Base-by-base conservation (phyloP, 805 yeast genomes). In the Candida xyloterini region DNA sequence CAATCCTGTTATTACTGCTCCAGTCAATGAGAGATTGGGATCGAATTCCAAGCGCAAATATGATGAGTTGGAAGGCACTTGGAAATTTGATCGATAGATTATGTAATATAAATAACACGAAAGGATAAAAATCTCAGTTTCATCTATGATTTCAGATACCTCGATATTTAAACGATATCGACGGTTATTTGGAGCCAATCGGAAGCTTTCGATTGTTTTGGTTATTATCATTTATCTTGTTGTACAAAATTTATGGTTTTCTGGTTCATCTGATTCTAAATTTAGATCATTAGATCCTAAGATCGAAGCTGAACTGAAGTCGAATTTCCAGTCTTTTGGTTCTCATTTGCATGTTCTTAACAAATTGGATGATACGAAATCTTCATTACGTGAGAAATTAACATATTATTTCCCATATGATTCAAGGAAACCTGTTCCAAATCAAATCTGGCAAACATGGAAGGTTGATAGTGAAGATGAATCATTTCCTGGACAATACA, bases 391-490 rank as follows among this genome's bases (percentile, higher is more conserved):
- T 30, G 79, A 76, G 28, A 87, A 84, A 56, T 68, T 90, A 46
- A 71, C 82, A 14, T 78, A 63, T 56, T 74, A 82, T 50, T 85
- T 78, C 57, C 95, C 96, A 0, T 91, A 90, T 63, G 82, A 83
- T 44, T 67, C 79, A 1, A 43, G 65, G 4, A 67, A 73, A 23
- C 76, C 76, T 22, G 76, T 89, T 42, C 95, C 96, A 0, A 84
- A 81, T 15, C 76, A 76, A 49, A 78, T 91, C 28, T 91, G 97
- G 96, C 98, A 91, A 63, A 81, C 96, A 1, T 91, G 97, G 96
- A 91, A 89, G 63, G 79, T 73, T 33, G 78, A 77, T 13, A 54
- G 73, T 33, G 68, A 70, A 28, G 82, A 82, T 47, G 68, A 66
- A 15, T 57, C 68, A 10, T 81, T 87, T 56, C 84, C 86, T 15